Evolutionary conservation across 345 rosid species (phyloP), one percentile per base, ranked within the genome.

Genomic region (Eucalyptus paniculata): DNA sequence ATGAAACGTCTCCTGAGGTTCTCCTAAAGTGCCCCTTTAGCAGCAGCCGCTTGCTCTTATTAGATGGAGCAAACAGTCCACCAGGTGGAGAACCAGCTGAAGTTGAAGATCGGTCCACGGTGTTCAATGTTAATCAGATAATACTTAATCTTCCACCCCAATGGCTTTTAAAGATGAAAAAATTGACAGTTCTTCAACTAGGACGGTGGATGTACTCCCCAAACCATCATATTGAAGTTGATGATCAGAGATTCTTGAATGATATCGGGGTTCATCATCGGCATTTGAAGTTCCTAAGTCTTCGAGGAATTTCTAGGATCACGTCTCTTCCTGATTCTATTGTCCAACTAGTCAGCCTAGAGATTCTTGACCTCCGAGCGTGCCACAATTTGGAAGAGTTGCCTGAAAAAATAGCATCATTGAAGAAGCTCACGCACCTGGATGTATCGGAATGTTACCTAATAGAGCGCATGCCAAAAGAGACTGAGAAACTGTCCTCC

Each of bases 261-360:
- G 92, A 87, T 16, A 62, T 91, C 17, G 87, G 89, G 51, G 37
- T n/a, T 65, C 26, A 60, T 11, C 88, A 88, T 83, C 89, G 50
- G 85, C 85, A 87, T 15, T 81, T 93, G 62, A 94, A 90, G 92
- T 90, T 89, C 26, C 89, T 94, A 62, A 89, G 93, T 44, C 89
- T 94, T 42, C 93, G 92, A 88, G 95, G 94, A 34, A 88, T 94
- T 15, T 94, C 94, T 9, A 88, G 93, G 77, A 92, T 93, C 19
- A 50, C 44, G 6, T 77, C 6, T 89, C 91, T 94, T 72, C 93
- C 94, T 7, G 30, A 37, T 81, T 88, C 83, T 24, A 65, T 92
- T 15, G 42, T 49, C 50, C 42, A 87, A 14, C 91, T 92, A 15
- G 16, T 28, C 28, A 67, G 47, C 69, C 89, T 94, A 83, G 89